Base-by-base conservation (phyloP, 1,284 basidiomycete species). In the Ganoderma sinense region DNA sequence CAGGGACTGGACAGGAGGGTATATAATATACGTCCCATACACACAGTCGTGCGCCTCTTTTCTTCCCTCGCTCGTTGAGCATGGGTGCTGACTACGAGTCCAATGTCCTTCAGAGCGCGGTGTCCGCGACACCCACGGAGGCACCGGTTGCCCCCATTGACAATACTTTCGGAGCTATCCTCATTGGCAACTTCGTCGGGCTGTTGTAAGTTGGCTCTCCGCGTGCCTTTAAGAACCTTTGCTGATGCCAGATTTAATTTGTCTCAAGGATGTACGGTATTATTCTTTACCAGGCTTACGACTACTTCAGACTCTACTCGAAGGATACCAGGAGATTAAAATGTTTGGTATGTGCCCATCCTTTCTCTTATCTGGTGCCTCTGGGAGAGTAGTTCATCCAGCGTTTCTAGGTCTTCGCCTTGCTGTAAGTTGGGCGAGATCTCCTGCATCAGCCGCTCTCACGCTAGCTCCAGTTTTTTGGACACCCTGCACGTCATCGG, bases 121-220 rank as follows among this genome's bases (percentile, higher is more conserved):
- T 59, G 56, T 59, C 56, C 33, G 56, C 33, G 31, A 59, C 33
- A 59, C 56, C 56, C 18, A 59, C 36, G 56, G 31, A 10, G 56
- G 56, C 18, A 39, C 56, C 36, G 56, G 56, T 59, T 33, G 56
- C 33, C 36, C 56, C 56, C n/a, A 59, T 59, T 36, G 56, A 59
- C 10, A 59, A 59, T 8, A 59, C 33, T 3, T 59, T 59, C 10
- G 56, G 56, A 59, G 56, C 56, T 23, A 36, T 59, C 11, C 56
- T 59, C 36, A 23, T 59, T 36, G 56, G 56, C 33, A 59, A 59
- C 33, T 39, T 39, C 36, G 36, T 59, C 36, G 56, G 56, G 10
- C 20, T 59, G 29, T 18, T 59, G 56, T 59, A 23, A 31, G 56
- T 59, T 11, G 13, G 2, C 7, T 39, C 8, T 7, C 11, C 10